A percentile compares a stretch with the other conserved stretches of the same genome.
Conservation (phyloP, 192 early-diverging fungal genomes). For the Phycomyces blakesleeanus region DNA sequence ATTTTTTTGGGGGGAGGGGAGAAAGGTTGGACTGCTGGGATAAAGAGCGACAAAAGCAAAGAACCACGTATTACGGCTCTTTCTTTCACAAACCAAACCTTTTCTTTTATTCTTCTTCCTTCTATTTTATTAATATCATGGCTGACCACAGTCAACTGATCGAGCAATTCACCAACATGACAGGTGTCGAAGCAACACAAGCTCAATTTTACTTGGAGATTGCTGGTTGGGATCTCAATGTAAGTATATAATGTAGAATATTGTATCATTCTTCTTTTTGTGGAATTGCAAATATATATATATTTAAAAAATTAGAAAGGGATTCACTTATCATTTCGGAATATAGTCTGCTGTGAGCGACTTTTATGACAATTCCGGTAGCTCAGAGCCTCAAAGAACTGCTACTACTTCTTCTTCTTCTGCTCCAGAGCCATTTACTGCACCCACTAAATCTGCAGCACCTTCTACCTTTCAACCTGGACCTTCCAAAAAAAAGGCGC, state of each 20-base stretch:
- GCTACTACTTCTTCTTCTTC: neutral
- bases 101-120: constrained; percentile 9
- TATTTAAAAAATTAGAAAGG: too few relatives aligned
- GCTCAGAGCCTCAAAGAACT: constrained; percentile 41
- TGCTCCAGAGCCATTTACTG: neutral
- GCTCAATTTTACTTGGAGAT: constrained; percentile 74
- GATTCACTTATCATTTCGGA: too few relatives aligned
- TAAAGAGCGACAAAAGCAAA: too few relatives aligned
- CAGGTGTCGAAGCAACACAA: constrained; percentile 48
- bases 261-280: too few relatives aligned
- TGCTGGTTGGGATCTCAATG: constrained; percentile 76
- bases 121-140: constrained; percentile 19
- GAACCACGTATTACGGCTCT: too few relatives aligned
- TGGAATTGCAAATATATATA: too few relatives aligned
- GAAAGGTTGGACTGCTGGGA: too few relatives aligned
- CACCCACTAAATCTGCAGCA: neutral
- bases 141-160: constrained; percentile 52
- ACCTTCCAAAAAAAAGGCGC: constrained; percentile 9
- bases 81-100: neutral
- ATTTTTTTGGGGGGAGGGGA: too few relatives aligned
- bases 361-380: constrained; percentile 25
- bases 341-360: constrained; percentile 7
- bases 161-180: constrained; percentile 55
- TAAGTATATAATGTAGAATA: constrained; percentile 23
- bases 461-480: neutral